These are phyloP conservation scores for Geotrichum macrosporum DNA, from an alignment of 1,139 yeast genomes.

Conservation along the genomic window DNA sequence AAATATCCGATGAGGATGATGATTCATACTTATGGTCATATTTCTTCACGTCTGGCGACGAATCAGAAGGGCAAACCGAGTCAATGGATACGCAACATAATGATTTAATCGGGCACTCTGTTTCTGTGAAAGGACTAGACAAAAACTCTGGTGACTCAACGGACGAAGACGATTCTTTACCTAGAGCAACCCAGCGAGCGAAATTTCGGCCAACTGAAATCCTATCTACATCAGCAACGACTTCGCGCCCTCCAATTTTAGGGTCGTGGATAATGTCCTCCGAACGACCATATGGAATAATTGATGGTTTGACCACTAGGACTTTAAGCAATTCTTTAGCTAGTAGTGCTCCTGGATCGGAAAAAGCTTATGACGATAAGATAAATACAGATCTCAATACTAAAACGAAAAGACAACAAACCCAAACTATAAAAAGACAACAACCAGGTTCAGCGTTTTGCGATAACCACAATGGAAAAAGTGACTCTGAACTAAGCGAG, in stretches of 20 bases:
- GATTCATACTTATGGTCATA: constrained; percentile 42
- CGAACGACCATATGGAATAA: constrained; percentile 80
- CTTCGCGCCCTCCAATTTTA: constrained; percentile 83
- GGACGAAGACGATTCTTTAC: constrained; percentile 78
- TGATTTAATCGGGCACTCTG: not conserved
- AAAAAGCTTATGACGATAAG: not conserved
- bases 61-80: constrained; percentile 27
- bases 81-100: constrained; percentile 18
- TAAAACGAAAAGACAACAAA: constrained; percentile 14
- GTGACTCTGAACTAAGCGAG: constrained; percentile 52
- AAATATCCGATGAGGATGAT: constrained; percentile 31
- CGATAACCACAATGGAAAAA: constrained; percentile 26
- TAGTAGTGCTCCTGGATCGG: constrained; percentile 16
- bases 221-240: constrained; percentile 74
- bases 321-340: constrained; percentile 51
- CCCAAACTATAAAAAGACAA: constrained; percentile 13
- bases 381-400: not conserved
- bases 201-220: constrained; percentile 81
- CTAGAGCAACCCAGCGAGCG: constrained; percentile 53
- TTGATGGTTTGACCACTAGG: constrained; percentile 88
- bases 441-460: constrained; percentile 25
- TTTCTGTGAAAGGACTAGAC: constrained; percentile 29
- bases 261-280: constrained; percentile 89
- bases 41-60: constrained; percentile 40
- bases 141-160: constrained; percentile 70